These are phyloP conservation scores for Petrea volubilis DNA, from an alignment of 257 asterid species.

Conservation along the genomic window DNA sequence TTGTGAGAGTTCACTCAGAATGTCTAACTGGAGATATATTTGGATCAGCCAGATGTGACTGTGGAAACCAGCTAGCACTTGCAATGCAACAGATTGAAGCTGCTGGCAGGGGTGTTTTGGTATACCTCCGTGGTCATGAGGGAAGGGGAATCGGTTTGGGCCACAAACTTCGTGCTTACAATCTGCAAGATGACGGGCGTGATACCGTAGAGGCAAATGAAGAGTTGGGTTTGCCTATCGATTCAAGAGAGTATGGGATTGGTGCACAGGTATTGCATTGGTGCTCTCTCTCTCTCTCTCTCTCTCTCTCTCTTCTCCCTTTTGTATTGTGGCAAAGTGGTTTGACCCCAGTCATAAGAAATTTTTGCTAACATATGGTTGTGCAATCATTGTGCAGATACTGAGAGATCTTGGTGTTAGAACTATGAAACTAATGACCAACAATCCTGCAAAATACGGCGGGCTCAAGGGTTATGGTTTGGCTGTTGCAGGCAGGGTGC, in stretches of 20 bases:
- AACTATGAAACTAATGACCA: slow-evolving; percentile 94
- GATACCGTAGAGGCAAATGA: slow-evolving; percentile 89
- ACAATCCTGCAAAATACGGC: slow-evolving; percentile 83
- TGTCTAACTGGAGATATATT: slow-evolving; percentile 75
- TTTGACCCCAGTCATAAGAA: not conserved
- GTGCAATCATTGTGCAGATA: slow-evolving; percentile 53
- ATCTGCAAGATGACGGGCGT: slow-evolving; percentile 78
- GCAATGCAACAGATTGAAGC: slow-evolving; percentile 94
- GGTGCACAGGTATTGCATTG: slow-evolving; percentile 86
- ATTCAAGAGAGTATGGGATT: slow-evolving; percentile 95
- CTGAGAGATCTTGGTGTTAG: slow-evolving; percentile 92
- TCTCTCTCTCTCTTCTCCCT: no score
- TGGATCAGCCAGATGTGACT: slow-evolving; percentile 92
- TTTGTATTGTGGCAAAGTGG: no score
- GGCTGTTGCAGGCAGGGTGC: slow-evolving; percentile 77
- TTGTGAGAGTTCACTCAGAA: slow-evolving; percentile 94
- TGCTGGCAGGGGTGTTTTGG: slow-evolving; percentile 84
- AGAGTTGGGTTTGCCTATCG: slow-evolving; percentile 86
- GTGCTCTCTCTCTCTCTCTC: no score
- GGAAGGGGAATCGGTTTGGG: slow-evolving; percentile 97
- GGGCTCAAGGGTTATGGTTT: slow-evolving; percentile 94
- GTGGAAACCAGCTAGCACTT: slow-evolving; percentile 83
- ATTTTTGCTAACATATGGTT: not conserved
- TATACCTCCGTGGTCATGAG: slow-evolving; percentile 94
- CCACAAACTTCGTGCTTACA: slow-evolving; percentile 92